Evolutionary conservation across 1,139 yeast species (phyloP).

Genomic region (Geotrichum australiense): DNA sequence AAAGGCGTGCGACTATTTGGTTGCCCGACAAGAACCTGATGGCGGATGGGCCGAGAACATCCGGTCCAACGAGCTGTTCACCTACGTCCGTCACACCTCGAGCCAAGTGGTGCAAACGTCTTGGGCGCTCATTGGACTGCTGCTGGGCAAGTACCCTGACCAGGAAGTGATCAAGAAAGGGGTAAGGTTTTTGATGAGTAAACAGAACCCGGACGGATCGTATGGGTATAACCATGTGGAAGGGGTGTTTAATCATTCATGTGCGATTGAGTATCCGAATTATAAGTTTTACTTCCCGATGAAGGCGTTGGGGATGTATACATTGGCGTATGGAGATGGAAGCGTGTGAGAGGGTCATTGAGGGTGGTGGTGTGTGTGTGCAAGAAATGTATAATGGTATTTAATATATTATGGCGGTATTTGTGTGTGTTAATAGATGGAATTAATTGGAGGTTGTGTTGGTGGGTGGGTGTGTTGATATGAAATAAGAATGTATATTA

Average conservation of each 20-base stretch:
- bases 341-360: too few species aligned
- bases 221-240: slow-evolving; percentile 83
- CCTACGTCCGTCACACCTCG: slow-evolving; percentile 58
- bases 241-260: slow-evolving; percentile 92
- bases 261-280: slow-evolving; percentile 93
- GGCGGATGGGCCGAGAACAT: slow-evolving; percentile 94
- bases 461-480: too few species aligned
- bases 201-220: slow-evolving; percentile 74
- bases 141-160: slow-evolving; percentile 78
- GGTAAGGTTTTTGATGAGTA: slow-evolving; percentile 51
- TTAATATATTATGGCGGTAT: too few species aligned
- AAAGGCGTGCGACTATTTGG: slow-evolving; percentile 79
- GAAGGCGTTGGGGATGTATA: slow-evolving; percentile 82
- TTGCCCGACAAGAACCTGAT: slow-evolving; percentile 64
- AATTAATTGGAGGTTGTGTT: too few species aligned
- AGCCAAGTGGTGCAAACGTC: slow-evolving; percentile 86
- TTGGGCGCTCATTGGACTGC: slow-evolving; percentile 81
- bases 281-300: slow-evolving; percentile 86
- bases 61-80: slow-evolving; percentile 66
- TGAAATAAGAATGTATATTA: too few species aligned
- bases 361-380: too few species aligned
- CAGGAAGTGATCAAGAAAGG: slow-evolving; percentile 56
- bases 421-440: too few species aligned
- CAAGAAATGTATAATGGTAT: too few species aligned
- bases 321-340: slow-evolving; percentile 24